Evolutionary conservation across 495 filamentous ascomycete genomes (phyloP).

Genomic region (Neurospora hispaniola): DNA sequence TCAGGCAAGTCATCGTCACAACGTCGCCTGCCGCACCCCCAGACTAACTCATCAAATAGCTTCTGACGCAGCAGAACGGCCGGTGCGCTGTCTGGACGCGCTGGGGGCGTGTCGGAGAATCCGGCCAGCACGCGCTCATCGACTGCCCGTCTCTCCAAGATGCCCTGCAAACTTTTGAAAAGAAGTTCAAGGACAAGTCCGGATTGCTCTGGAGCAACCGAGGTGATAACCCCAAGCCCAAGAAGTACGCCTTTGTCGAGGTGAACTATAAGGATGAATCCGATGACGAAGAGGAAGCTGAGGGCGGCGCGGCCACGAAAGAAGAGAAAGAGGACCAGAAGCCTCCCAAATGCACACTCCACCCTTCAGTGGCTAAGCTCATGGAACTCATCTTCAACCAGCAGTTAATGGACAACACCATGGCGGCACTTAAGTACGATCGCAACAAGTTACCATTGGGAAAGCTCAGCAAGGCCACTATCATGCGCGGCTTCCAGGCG

Average conservation of each 20-base stretch:
- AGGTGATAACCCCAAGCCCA: slow-evolving; percentile 42
- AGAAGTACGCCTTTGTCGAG: slow-evolving; percentile 73
- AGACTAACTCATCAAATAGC: slow-evolving; percentile 15
- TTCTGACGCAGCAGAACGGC: slow-evolving; percentile 18
- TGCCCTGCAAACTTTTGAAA: slow-evolving; percentile 49
- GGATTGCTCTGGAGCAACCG: slow-evolving; percentile 59
- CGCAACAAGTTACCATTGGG: slow-evolving; percentile 69
- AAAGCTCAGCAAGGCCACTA: slow-evolving; percentile 67
- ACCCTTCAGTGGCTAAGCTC: slow-evolving; percentile 48
- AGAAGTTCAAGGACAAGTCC: slow-evolving; percentile 71
- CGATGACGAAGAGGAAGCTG: slow-evolving; percentile 50
- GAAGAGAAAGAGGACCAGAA: slow-evolving; percentile 27
- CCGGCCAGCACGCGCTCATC: slow-evolving; percentile 46
- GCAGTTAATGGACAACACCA: slow-evolving; percentile 50
- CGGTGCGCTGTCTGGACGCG: slow-evolving; percentile 52
- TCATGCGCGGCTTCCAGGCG: slow-evolving; percentile 57
- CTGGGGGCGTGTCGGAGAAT: slow-evolving; percentile 73
- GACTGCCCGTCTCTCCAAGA: slow-evolving; percentile 26
- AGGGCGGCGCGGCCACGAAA: slow-evolving; percentile 14
- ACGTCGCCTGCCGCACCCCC: not conserved
- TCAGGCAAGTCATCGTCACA: slow-evolving; percentile 28
- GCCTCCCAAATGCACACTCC: slow-evolving; percentile 42
- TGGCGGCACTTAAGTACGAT: slow-evolving; percentile 66
- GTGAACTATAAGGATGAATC: slow-evolving; percentile 51
- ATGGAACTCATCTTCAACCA: slow-evolving; percentile 78